Evolutionary conservation across 2,329 filamentous ascomycete species (phyloP).

Genomic region (Trichoderma aggressivum): DNA sequence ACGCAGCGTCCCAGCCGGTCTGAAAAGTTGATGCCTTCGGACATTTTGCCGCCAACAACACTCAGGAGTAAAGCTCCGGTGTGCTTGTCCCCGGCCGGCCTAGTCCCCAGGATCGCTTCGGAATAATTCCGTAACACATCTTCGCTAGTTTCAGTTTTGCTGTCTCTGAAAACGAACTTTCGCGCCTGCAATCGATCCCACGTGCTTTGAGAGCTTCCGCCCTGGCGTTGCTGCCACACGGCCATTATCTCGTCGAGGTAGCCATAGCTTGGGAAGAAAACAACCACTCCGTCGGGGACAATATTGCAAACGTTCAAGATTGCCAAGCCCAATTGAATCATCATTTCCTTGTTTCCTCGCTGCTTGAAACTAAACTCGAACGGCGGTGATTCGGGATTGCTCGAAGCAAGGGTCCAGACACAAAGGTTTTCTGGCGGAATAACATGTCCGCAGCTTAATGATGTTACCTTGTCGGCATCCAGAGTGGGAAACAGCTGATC

Average conservation of each 20-base stretch:
- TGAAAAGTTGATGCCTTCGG: constrained; percentile 97
- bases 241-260: constrained; percentile 74
- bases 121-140: constrained; percentile 72
- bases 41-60: constrained; percentile 91
- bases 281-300: constrained; percentile 85
- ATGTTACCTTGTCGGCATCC: constrained; percentile 60
- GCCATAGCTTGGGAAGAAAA: constrained; percentile 94
- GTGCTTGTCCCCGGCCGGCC: constrained; percentile 27
- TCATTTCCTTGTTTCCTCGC: constrained; percentile 65
- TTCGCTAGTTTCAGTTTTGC: constrained; percentile 57
- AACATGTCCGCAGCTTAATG: constrained; percentile 90
- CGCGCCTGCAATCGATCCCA: constrained; percentile 57
- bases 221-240: constrained; percentile 52
- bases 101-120: constrained; percentile 56
- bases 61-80: constrained; percentile 78
- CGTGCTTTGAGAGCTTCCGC: constrained; percentile 38
- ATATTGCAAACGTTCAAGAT: constrained; percentile 67
- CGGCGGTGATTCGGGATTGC: constrained; percentile 40
- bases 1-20: constrained; percentile 86
- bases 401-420: constrained; percentile 64
- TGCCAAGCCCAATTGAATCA: constrained; percentile 69
- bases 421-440: constrained; percentile 79
- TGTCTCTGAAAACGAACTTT: constrained; percentile 62
- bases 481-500: constrained; percentile 81
- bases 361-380: constrained; percentile 90